These are phyloP conservation scores for Crithidia mellificae DNA, from an alignment of 208 protist species.

Conservation along the genomic window DNA sequence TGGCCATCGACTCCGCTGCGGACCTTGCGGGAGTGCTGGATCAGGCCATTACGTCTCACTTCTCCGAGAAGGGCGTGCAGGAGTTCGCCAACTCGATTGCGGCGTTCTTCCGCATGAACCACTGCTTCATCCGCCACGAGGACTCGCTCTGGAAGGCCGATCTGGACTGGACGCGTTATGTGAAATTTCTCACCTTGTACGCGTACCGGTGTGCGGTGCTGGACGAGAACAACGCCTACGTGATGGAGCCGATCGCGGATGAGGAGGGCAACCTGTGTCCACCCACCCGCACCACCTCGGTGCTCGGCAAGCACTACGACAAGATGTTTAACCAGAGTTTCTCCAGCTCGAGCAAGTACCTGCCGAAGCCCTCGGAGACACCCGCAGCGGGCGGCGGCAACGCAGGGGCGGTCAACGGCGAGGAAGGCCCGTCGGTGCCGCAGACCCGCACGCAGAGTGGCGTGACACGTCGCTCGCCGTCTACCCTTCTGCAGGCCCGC, in stretches of 20 bases:
- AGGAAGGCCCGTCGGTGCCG: not conserved
- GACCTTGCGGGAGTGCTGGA: conserved; percentile 78
- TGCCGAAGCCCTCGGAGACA: conserved; percentile 38
- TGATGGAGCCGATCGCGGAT: conserved; percentile 51
- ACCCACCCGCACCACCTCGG: conserved; percentile 38
- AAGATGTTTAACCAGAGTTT: conserved; percentile 47
- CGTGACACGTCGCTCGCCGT: conserved; percentile 11
- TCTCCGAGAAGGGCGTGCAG: conserved; percentile 54
- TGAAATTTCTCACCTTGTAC: conserved; percentile 86
- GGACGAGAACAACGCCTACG: conserved; percentile 29
- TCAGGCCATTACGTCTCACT: conserved; percentile 77
- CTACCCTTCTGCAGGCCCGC: conserved; percentile 17
- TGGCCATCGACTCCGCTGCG: conserved; percentile 48
- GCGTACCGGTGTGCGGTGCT: conserved; percentile 49
- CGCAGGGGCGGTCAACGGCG: not conserved
- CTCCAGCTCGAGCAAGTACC: conserved; percentile 34
- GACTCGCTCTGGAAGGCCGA: conserved; percentile 33
- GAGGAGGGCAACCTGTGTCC: conserved; percentile 46
- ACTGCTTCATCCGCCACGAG: conserved; percentile 54
- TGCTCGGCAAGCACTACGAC: conserved; percentile 68
- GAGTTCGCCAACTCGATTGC: conserved; percentile 46
- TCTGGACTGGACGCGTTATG: conserved; percentile 76
- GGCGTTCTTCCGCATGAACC: conserved; percentile 58
- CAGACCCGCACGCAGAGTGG: conserved; percentile 12
- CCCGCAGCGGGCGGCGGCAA: not conserved